Evolutionary conservation across 1,139 yeast genomes (phyloP), one percentile per base, ranked within the genome.

Genomic region (Chernovozyma sophiae-reginae): DNA sequence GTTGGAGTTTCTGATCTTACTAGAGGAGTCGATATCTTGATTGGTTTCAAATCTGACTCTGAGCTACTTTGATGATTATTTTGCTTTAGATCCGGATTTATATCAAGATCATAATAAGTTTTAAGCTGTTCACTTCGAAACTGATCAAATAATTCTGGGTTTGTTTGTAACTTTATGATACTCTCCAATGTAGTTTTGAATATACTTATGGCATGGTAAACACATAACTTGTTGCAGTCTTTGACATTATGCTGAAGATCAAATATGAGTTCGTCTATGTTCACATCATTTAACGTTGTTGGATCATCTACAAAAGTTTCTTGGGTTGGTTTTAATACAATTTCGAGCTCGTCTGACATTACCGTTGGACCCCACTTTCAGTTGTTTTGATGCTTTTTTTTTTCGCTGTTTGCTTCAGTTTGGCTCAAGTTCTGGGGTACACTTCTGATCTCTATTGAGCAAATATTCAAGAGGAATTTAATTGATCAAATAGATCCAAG

Each of bases 291-390:
- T 10, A 66, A 43, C 18, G 55, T 48, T 22, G 44, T 46, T 3
- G 76, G 75, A 16, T 62, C 73, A 49, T 69, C 76, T 23, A 58
- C 66, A 50, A 69, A 69, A 17, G 75, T 68, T 42, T 68, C 71
- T 37, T 54, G 62, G 3, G 59, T 53, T 8, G 57, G 60, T 42
- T 68, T 69, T 44, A 69, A 59, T 40, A 71, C 73, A 34, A 69
- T 53, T 20, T 67, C 74, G 6, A 34, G 16, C 4, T 16, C 35
- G 14, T 32, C 36, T 20, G 51, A 43, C 29, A 53, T 50, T 33
- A 45, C 24, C n/a, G 11, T 6, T 7, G 29, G 16, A 32, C 34
- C 34, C 34, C 34, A 29, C 23, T 20, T 30, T 18, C 31, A 13
- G 31, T 28, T 28, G 18, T 15, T 30, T 13, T 30, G 32, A 13